A percentile compares a stretch with the other conserved stretches of the same genome.
phyloP scores from a whole-genome alignment of 208 protist genomes.

The Crithidia fasciculata region DNA sequence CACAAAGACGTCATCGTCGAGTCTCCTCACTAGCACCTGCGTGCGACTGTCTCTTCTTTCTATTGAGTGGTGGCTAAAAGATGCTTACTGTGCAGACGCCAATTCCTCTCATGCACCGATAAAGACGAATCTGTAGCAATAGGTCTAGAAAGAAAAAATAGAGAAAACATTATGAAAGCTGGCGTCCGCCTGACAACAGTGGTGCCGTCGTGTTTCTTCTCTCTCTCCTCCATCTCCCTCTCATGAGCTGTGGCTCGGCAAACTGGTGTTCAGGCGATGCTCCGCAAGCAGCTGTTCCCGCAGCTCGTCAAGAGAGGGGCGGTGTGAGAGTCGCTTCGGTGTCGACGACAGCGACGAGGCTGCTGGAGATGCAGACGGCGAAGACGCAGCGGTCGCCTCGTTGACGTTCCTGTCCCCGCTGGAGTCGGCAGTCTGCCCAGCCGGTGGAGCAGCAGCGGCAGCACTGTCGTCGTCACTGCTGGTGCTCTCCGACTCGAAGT shows the following conservation, averaged over 20 bases:
- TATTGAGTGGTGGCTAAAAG: background rate
- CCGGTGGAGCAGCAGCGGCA: background rate
- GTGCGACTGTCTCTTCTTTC: background rate
- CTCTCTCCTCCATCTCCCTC: too few species aligned
- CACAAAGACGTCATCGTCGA: too few species aligned
- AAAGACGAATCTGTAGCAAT: background rate
- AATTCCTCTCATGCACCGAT: background rate
- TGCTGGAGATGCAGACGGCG: constrained; percentile 13
- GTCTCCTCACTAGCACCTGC: background rate
- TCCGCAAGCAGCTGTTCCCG: constrained; percentile 17
- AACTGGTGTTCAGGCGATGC: constrained; percentile 9
- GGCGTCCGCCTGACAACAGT: background rate
- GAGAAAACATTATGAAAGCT: background rate
- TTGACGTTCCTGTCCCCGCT: background rate
- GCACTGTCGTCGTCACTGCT: background rate
- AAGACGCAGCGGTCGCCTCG: background rate
- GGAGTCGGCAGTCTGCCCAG: background rate
- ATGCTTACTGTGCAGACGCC: background rate
- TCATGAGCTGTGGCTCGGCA: background rate
- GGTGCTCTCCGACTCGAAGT: constrained; percentile 11
- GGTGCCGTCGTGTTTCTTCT: background rate
- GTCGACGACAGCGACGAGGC: constrained; percentile 18
- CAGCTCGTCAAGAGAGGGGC: constrained; percentile 13
- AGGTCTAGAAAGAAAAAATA: background rate
- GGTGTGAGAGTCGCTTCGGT: background rate